Conservation (phyloP, 2,329 filamentous ascomycete species). For the Verticillium isaacii region DNA sequence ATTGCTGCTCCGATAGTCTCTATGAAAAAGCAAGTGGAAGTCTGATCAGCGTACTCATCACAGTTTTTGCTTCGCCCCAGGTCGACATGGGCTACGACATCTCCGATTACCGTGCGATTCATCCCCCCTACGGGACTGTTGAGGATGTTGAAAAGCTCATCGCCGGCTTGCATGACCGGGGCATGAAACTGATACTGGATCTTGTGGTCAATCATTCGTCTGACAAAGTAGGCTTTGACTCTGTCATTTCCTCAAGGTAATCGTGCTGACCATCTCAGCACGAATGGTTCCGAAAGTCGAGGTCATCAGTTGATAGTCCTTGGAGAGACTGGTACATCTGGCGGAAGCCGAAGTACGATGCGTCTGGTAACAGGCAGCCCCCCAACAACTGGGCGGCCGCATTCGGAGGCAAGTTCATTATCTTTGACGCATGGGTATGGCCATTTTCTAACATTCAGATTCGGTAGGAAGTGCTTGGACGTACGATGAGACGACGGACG, state of each 20-base stretch:
- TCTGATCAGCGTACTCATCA: not conserved
- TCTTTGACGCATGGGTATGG: too few relatives aligned
- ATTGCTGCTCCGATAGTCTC: too few relatives aligned
- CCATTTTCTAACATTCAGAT: not conserved
- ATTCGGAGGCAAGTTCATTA: slow-evolving; percentile 37
- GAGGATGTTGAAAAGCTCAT: slow-evolving; percentile 62
- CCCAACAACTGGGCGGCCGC: slow-evolving; percentile 65
- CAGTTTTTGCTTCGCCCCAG: slow-evolving; percentile 45
- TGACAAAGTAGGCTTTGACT: slow-evolving; percentile 2
- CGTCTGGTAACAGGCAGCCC: slow-evolving; percentile 52
- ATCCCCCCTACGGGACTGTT: slow-evolving; percentile 64
- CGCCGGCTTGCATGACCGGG: slow-evolving; percentile 52
- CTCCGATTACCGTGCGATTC: slow-evolving; percentile 61
- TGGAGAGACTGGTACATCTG: slow-evolving; percentile 62
- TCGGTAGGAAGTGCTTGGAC: slow-evolving; percentile 48
- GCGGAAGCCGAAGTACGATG: slow-evolving; percentile 39
- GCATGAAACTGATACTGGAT: slow-evolving; percentile 68
- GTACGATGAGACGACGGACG: slow-evolving; percentile 56
- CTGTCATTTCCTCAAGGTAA: not conserved
- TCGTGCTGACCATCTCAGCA: slow-evolving; percentile 37
- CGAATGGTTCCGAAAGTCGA: slow-evolving; percentile 62
- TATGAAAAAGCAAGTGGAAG: not conserved
- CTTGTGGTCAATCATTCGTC: slow-evolving; percentile 70
- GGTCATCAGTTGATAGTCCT: slow-evolving; percentile 51
- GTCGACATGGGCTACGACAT: slow-evolving; percentile 71